Evolutionary conservation across 495 filamentous ascomycete genomes (phyloP).

Genomic region (Penicillium turbatum): DNA sequence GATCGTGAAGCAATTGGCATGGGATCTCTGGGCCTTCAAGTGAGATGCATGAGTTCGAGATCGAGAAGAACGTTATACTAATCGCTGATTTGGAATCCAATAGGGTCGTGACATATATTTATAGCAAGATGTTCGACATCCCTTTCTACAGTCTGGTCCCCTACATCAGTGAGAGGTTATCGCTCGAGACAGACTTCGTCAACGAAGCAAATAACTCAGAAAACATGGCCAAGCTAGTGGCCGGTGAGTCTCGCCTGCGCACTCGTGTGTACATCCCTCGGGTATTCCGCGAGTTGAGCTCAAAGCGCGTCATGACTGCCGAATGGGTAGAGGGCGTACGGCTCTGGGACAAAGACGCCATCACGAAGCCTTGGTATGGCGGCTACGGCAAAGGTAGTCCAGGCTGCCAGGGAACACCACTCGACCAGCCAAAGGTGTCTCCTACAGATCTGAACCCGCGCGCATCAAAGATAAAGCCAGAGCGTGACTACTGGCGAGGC

Average conservation of each 20-base stretch:
- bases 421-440: conserved; percentile 46
- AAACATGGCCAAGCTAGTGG: conserved; percentile 72
- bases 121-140: conserved; percentile 78
- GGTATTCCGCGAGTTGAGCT: conserved; percentile 77
- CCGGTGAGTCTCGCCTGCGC: conserved; percentile 68
- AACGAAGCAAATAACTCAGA: conserved; percentile 88
- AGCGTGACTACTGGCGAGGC: conserved; percentile 75
- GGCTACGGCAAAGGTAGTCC: conserved; percentile 70
- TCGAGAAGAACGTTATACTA: not conserved
- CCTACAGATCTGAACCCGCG: conserved; percentile 30
- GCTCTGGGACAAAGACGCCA: conserved; percentile 80
- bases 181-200: conserved; percentile 89
- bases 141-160: conserved; percentile 85
- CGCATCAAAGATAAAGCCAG: conserved; percentile 63
- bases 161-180: conserved; percentile 80
- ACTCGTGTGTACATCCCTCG: conserved; percentile 83
- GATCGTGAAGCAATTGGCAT: conserved; percentile 80
- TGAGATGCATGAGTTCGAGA: conserved; percentile 34
- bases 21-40: conserved; percentile 96
- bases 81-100: not conserved
- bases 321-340: conserved; percentile 96
- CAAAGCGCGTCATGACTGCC: conserved; percentile 82
- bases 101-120: conserved; percentile 70
- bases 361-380: conserved; percentile 70
- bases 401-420: conserved; percentile 64